Evolutionary conservation across 306 rosid genomes (phyloP).

Genomic region (Leucaena leucocephala): DNA sequence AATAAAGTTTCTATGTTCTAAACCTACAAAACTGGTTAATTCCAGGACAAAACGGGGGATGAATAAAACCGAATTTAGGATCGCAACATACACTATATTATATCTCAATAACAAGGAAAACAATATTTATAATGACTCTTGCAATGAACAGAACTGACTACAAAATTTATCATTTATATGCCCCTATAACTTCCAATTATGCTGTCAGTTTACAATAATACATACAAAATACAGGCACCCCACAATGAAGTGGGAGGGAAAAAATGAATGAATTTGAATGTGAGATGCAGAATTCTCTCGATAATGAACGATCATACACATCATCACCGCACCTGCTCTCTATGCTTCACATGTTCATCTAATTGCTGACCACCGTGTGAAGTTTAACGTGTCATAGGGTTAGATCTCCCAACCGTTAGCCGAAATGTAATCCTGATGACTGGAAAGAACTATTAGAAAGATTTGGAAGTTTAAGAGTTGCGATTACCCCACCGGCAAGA

Average conservation of each 20-base stretch:
- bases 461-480: constrained; percentile 54
- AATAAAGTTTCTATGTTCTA: not conserved
- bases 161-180: constrained; percentile 26
- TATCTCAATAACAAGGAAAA: constrained; percentile 12
- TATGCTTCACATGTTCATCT: constrained; percentile 31
- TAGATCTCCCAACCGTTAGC: constrained; percentile 37
- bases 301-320: constrained; percentile 22
- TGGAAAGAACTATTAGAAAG: constrained; percentile 48
- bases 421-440: constrained; percentile 66
- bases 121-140: constrained; percentile 1
- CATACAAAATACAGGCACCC: constrained; percentile 33
- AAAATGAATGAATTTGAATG: constrained; percentile 61
- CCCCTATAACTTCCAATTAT: constrained; percentile 30
- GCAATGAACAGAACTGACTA: not conserved
- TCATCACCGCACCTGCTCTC: constrained; percentile 29
- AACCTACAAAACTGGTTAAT: not conserved
- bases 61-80: not conserved
- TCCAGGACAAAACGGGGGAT: not conserved
- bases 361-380: constrained; percentile 26
- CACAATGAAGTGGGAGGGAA: constrained; percentile 32
- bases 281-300: constrained; percentile 29
- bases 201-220: constrained; percentile 40
- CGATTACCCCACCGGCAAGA: constrained; percentile 62
- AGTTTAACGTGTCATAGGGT: constrained; percentile 16
- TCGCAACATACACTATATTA: not conserved